Evolutionary conservation across 768 basidiomycete species (phyloP), one percentile per base, ranked within the genome.

Genomic region (Lyophyllum shimeji): DNA sequence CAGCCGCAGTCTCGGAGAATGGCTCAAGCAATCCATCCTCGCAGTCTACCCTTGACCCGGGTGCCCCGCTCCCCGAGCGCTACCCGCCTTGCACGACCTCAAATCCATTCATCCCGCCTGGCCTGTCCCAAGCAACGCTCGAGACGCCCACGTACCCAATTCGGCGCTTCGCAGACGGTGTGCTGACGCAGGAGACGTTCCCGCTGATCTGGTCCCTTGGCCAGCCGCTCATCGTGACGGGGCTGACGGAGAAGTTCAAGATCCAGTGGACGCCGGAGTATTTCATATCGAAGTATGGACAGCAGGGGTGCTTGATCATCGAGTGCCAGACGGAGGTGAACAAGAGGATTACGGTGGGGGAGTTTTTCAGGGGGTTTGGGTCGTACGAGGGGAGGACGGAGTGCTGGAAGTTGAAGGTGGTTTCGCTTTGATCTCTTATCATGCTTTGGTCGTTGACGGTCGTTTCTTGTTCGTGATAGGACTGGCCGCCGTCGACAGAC

Each of bases 401-500:
- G 27, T 86, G 81, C 49, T 76, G 84, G 84, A 94, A 93, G 71
- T 70, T 95, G 58, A 93, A 93, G 82, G 90, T 85, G 59, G 33
- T 68, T 45, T 49, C 4, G 11, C 39, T 4, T 15, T 17, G 2
- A 34, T 25, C 20, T 47, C 8, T 8, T 11, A 0, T 13, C 20
- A 1, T 20, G 9, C 17, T 29, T 21, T 23, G 7, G 8, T 9
- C 21, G 34, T 7, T 52, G 15, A 46, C 1, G 29, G 5, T 29
- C 9, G 21, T 29, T 1, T 31, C 53, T 31, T 50, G 48, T 29
- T 43, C 44, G 24, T 15, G 55, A 31, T 61, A 95, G 87, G 95
- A 98, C 72, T 98, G 95, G 95, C 95, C 95, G 3, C 83, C 91
- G 0, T 86, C 88, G 8, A 80, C 83, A 2, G 94, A 96, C 60